Conservation (phyloP, 1,284 basidiomycete species). For the Cryptococcus hybrid region DNA sequence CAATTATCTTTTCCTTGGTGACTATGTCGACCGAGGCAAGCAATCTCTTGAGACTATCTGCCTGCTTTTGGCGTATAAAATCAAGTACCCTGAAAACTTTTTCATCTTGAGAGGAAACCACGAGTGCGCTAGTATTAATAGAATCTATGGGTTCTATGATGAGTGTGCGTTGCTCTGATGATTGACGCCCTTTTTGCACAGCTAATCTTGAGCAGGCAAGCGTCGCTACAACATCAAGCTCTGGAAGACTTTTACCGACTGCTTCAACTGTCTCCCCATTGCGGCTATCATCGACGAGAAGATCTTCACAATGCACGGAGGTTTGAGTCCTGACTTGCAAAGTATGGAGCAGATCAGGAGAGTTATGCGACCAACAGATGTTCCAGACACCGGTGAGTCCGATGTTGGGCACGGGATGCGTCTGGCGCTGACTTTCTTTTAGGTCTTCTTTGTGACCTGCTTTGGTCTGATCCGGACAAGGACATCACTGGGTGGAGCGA, state of each 20-base stretch:
- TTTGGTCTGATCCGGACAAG: conserved; percentile 99
- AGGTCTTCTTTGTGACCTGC: conserved; percentile 90
- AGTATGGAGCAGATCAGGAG: conserved; percentile 99
- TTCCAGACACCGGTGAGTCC: conserved; percentile 88
- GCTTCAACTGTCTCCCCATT: conserved; percentile 65
- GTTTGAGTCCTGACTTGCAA: conserved; percentile 86
- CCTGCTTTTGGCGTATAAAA: conserved; percentile 96
- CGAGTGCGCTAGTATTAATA: conserved; percentile 90
- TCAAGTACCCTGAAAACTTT: conserved; percentile 99
- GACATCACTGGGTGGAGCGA: conserved; percentile 99
- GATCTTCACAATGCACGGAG: conserved; percentile 58
- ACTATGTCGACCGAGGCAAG: conserved; percentile 98
- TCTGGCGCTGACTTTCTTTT: neutral
- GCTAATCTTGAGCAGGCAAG: conserved; percentile 51
- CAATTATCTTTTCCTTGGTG: conserved; percentile 98
- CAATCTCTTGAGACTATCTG: conserved; percentile 98
- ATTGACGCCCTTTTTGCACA: neutral
- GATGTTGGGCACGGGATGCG: neutral
- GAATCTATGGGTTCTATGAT: conserved; percentile 61
- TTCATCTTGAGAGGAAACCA: conserved; percentile 98
- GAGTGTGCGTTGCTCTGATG: conserved; percentile 51
- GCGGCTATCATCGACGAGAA: conserved; percentile 63
- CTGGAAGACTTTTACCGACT: conserved; percentile 65
- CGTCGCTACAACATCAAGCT: conserved; percentile 64
- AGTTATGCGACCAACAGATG: conserved; percentile 98